Base-by-base conservation (phyloP, 805 yeast genomes). In the Candida schatavii region DNA sequence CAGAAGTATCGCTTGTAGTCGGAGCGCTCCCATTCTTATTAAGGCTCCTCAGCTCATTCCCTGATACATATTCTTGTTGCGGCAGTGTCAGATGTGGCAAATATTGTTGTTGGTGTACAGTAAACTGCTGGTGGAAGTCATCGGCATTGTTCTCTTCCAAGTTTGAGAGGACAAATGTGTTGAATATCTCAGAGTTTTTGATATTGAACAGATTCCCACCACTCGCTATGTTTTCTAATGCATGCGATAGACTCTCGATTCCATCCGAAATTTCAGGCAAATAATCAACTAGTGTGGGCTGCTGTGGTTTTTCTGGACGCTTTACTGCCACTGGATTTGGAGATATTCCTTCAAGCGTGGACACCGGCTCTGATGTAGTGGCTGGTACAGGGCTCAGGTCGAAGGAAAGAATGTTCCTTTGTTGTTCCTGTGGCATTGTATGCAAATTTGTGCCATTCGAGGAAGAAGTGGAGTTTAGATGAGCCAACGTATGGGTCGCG, bases 161-260 rank as follows among this genome's bases (percentile, higher is more conserved):
- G 18, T 37, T 43, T 13, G 55, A 39, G 18, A 42, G 30, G 15
- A 60, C 48, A 41, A 55, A 62, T 28, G 52, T 51, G 39, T 52
- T 55, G 49, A 62, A 56, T 3, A 64, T 46, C 30, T 51, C 64
- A 0, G 62, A 56, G 35, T 54, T 60, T 30, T 57, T 59, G 13
- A 60, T 46, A 20, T 52, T 51, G 43, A 62, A 50, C 22, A 47
- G 55, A 21, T 53, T 51, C 11, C 59, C 58, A 2, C 62, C 64
- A 28, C 53, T 54, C 3, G 57, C 52, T 5, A 58, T 47, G 19
- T 51, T 52, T 26, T 59, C 62, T 14, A 63, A 39, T 1, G 62
- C 58, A 35, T 50, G 44, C 4, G 62, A 54, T 18, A 61, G 39
- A 28, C 50, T 47, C 32, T 55, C 59, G 5, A 63, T 51, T 0